Percentiles rank a stretch among this genome's conserved stretches.
Evolutionary conservation across 2,329 filamentous ascomycete genomes (phyloP).

Genomic region (Huntiella bhutanensis): DNA sequence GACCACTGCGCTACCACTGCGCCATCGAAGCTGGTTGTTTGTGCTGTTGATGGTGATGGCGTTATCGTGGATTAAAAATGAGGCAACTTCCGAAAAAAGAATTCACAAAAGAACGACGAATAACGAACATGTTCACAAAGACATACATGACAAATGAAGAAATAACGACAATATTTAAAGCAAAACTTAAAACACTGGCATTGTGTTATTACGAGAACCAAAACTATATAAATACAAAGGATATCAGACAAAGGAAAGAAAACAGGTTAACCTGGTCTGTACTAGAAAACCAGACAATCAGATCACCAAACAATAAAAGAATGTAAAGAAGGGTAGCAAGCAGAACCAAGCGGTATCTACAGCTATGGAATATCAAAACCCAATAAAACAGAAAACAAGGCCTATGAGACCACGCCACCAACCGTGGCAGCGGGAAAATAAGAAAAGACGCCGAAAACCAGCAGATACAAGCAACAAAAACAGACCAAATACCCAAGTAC

Average conservation of each 20-base stretch:
- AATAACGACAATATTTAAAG: neutral
- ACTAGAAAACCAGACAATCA: no score
- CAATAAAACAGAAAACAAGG: neutral
- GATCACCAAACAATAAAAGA: no score
- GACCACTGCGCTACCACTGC: conserved; percentile 11
- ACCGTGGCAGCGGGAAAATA: no score
- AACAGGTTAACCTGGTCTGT: neutral
- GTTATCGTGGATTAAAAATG: no score
- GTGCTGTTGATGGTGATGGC: neutral
- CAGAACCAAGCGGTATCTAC: no score
- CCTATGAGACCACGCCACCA: neutral
- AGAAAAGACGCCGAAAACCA: neutral
- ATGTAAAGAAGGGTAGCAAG: no score
- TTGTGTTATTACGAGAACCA: neutral
- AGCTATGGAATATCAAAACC: no score
- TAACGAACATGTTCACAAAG: neutral
- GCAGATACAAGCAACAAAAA: conserved; percentile 1
- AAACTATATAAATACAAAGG: conserved; percentile 3
- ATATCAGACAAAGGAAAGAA: conserved; percentile 3
- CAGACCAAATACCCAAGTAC: neutral
- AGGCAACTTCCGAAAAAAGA: no score
- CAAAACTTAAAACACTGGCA: neutral
- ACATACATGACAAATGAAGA: neutral
- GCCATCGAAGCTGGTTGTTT: conserved; percentile 9
- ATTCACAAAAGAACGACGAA: no score